Conservation (phyloP, 2,329 filamentous ascomycete species). For the Aspergillus udagawae region DNA sequence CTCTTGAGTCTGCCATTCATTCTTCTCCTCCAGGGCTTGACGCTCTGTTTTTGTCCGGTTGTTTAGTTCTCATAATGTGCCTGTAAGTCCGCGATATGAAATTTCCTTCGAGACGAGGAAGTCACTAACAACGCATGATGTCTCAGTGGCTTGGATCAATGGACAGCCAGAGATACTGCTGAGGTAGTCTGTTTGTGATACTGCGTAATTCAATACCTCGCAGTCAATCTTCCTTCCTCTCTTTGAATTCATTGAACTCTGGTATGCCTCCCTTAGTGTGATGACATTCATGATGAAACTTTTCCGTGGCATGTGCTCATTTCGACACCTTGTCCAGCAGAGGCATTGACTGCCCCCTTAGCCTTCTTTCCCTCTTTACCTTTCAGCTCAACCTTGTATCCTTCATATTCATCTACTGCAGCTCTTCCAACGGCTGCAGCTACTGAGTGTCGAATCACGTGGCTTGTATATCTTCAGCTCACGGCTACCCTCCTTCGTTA, state of each 20-base stretch:
- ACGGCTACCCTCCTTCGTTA: conserved; percentile 4
- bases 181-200: conserved; percentile 25
- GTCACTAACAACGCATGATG: conserved; percentile 9
- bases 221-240: conserved; percentile 18
- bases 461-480: conserved; percentile 1
- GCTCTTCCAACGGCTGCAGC: conserved; percentile 1
- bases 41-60: conserved; percentile 20
- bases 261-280: conserved; percentile 14
- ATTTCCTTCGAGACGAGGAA: background rate
- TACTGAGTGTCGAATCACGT: background rate
- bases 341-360: conserved; percentile 32
- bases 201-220: conserved; percentile 12
- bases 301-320: conserved; percentile 5
- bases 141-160: conserved; percentile 13
- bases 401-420: conserved; percentile 5
- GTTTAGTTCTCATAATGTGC: conserved; percentile 5
- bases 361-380: conserved; percentile 17
- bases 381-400: conserved; percentile 8
- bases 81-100: conserved; percentile 16
- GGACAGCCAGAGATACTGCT: conserved; percentile 8
- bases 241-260: conserved; percentile 10
- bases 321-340: conserved; percentile 10
- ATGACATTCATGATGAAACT: conserved; percentile 1
- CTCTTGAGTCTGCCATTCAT: conserved; percentile 15
- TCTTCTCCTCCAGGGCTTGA: conserved; percentile 25